Base-by-base conservation (phyloP, 306 rosid genomes). In the Vachellia collinsii region DNA sequence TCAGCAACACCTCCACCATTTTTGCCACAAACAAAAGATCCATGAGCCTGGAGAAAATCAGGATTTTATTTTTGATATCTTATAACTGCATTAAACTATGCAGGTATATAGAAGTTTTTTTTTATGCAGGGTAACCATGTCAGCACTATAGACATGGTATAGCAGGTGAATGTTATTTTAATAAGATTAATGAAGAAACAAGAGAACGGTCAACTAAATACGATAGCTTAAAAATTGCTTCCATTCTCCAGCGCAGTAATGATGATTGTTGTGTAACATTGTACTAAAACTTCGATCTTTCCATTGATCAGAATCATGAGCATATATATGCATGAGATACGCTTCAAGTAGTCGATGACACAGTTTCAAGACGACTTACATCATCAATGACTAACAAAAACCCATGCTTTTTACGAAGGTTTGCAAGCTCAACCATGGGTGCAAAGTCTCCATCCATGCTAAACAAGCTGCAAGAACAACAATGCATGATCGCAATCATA, bases 391-490 rank as follows among this genome's bases (percentile, higher is more conserved):
- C 94, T 70, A 95, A 87, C 92, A 95, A 85, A 84, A 91, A 95
- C 1, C 80, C 88, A 85, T 93, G 90, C 83, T 89, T 88, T 83
- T 86, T 87, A 51, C 99, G 93, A 54, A 95, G 94, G 39, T 81
- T 86, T 77, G 84, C 97, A 67, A 95, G 97, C 79, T 90, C 94
- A 36, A 48, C 76, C 92, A 95, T 83, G 36, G 99, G 98, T 46
- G 98, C 97, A 79, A 84, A 91, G 89, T 95, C 99, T 53, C 98
- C 97, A 76, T 95, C 99, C 99, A 95, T 95, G 87, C 99, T 95
- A 88, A 95, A 95, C 90, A 95, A 88, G 91, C 99, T 95, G 93
- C 79, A 77, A 79, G 29, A 83, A 78, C 75, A 42, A 82, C 58
- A 77, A 65, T 44, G 34, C 61, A 72, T 54, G 75, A 74, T 59